Percentiles rank a stretch among this genome's conserved stretches.
Evolutionary conservation across 371 early-diverging fungal species (phyloP).

Genomic region (Syncephalis fuscata): DNA sequence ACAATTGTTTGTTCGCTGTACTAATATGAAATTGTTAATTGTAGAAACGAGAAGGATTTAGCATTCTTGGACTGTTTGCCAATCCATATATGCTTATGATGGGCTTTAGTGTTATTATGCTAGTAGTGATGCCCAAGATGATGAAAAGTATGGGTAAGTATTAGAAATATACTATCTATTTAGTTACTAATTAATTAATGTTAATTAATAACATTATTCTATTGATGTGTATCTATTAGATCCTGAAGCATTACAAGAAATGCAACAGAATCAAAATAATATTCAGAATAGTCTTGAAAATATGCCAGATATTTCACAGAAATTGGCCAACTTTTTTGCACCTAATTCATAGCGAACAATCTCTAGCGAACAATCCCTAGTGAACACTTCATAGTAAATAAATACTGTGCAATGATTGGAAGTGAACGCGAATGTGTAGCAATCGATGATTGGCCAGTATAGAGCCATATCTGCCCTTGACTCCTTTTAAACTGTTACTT

Average conservation of each 20-base stretch:
- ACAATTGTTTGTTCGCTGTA: background rate
- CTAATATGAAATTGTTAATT: background rate
- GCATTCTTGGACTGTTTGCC: slow-evolving; percentile 19
- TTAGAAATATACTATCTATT: background rate
- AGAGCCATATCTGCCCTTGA: too few relatives aligned
- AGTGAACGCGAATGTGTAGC: too few relatives aligned
- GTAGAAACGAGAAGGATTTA: slow-evolving; percentile 29
- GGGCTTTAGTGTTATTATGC: slow-evolving; percentile 25
- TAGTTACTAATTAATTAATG: too few relatives aligned
- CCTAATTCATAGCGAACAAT: background rate
- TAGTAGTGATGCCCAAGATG: slow-evolving; percentile 34
- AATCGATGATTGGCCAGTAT: too few relatives aligned
- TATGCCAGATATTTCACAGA: slow-evolving; percentile 30
- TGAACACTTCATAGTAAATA: too few relatives aligned
- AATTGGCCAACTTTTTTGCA: slow-evolving; percentile 20
- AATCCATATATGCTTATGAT: slow-evolving; percentile 45
- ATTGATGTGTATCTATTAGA: slow-evolving; percentile 5
- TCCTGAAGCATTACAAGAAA: slow-evolving; percentile 15
- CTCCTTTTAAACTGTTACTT: slow-evolving; percentile 7
- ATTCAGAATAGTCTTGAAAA: slow-evolving; percentile 15
- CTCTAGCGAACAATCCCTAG: too few relatives aligned
- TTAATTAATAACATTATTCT: background rate
- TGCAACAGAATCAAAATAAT: slow-evolving; percentile 16
- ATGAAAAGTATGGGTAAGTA: slow-evolving; percentile 22
- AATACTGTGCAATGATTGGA: too few relatives aligned